Evolutionary conservation across 306 rosid genomes (phyloP).

Genomic region (Nissolia schottii): DNA sequence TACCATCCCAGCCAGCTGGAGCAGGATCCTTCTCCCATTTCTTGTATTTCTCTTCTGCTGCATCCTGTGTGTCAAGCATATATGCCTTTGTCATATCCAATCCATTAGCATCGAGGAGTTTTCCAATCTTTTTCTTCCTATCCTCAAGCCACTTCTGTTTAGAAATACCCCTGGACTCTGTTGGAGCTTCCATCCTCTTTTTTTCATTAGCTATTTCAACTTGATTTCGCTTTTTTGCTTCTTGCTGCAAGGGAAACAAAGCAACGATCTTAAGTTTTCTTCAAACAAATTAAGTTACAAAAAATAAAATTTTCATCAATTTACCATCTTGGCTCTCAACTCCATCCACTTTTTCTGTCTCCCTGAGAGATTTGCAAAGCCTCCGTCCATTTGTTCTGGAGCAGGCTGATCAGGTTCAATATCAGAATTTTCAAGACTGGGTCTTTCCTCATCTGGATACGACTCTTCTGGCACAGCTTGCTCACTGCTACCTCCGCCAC

Average conservation of each 20-base stretch:
- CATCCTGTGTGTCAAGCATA: slow-evolving; percentile 95
- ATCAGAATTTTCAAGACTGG: slow-evolving; percentile 41
- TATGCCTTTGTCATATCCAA: slow-evolving; percentile 79
- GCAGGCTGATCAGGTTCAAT: slow-evolving; percentile 46
- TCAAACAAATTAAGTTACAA: neutral
- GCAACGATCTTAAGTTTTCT: neutral
- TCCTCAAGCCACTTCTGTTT: slow-evolving; percentile 97
- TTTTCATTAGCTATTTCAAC: slow-evolving; percentile 84
- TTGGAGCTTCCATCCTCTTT: slow-evolving; percentile 91
- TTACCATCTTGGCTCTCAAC: slow-evolving; percentile 84
- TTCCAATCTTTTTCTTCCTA: slow-evolving; percentile 88
- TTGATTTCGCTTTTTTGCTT: slow-evolving; percentile 88
- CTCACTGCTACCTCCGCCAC: slow-evolving; percentile 31
- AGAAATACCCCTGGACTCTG: slow-evolving; percentile 90
- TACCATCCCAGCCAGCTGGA: slow-evolving; percentile 97
- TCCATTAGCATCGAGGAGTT: slow-evolving; percentile 92
- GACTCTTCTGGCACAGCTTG: slow-evolving; percentile 31
- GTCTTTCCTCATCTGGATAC: slow-evolving; percentile 44
- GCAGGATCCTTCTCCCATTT: slow-evolving; percentile 99
- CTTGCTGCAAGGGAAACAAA: slow-evolving; percentile 47
- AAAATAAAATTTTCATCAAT: neutral
- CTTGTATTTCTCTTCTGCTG: slow-evolving; percentile 81
- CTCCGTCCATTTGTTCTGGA: slow-evolving; percentile 29
- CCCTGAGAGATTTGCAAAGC: slow-evolving; percentile 45
- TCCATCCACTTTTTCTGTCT: slow-evolving; percentile 87